These are phyloP conservation scores for Dysphania ambrosioides DNA, from an alignment of 148 eudicot species.

Conservation along the genomic window DNA sequence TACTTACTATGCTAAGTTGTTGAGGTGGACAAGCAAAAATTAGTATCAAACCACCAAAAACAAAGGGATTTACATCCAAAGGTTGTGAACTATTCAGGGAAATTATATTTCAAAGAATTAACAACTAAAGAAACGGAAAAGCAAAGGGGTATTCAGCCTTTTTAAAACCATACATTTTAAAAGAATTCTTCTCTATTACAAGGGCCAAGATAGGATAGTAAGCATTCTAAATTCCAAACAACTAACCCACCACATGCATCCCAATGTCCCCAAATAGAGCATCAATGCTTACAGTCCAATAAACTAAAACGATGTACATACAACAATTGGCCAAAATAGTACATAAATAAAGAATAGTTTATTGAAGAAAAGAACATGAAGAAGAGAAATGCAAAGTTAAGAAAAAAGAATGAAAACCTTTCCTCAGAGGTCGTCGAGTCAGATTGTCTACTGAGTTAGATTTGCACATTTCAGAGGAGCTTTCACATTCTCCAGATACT, in stretches of 20 bases:
- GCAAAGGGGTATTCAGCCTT: too few species aligned
- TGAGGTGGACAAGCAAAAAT: too few species aligned
- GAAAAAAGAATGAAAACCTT: slow-evolving; percentile 40
- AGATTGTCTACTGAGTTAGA: slow-evolving; percentile 39
- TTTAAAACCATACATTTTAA: neutral
- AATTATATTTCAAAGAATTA: too few species aligned
- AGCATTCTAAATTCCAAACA: neutral
- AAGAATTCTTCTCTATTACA: neutral
- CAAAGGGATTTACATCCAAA: too few species aligned
- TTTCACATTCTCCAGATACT: slow-evolving; percentile 68
- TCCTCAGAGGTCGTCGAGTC: slow-evolving; percentile 49
- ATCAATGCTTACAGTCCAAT: neutral
- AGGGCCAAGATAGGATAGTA: too few species aligned
- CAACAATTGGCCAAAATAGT: neutral
- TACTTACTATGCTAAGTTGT: too few species aligned
- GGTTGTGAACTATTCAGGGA: too few species aligned
- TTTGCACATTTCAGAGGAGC: slow-evolving; percentile 61
- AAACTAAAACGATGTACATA: neutral
- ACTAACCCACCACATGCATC: neutral
- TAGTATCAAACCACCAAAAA: too few species aligned
- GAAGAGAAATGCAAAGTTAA: neutral
- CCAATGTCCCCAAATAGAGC: neutral
- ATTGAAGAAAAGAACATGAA: neutral
- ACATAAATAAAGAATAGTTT: neutral
- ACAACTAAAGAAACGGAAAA: too few species aligned